Base-by-base conservation (phyloP, 257 asterid species). In the Fraxinus cuspidata region DNA sequence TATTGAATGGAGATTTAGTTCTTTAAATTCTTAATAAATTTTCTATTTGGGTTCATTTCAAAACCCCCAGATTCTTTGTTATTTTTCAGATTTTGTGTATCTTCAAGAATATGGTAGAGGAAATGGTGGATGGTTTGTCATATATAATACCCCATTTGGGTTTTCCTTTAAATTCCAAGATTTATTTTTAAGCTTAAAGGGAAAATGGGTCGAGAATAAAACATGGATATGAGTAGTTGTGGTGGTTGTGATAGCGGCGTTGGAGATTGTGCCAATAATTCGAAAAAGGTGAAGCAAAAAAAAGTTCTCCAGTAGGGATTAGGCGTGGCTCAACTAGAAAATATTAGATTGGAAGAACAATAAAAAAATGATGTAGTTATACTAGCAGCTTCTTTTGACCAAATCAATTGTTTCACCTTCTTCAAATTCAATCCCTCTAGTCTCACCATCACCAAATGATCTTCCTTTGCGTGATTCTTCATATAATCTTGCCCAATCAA, bases 321-420 rank as follows among this genome's bases (percentile, higher is more conserved):
- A 71, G 97, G 99, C 75, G 97, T 94, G 74, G 99, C 97, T 34
- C 99, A 92, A 84, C 92, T 94, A 49, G 99, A 94, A 74, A 94
- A 84, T 80, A 91, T 94, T 83, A 92, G 92, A 51, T 53, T 86
- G 10, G 99, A 92, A 76, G 96, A 91, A 77, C 94, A 92, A 77
- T 87, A 89, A 13, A 91, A 86, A 74, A 85, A 74, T 31, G 96
- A 88, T 32, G 88, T 84, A 28, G 78, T 79, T 75, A 74, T 85
- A 8, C 87, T 82, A 79, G 78, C 86, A 15, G 71, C 85, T n/a
- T 74, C 77, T 85, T 76, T 75, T 87, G 69, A 64, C 86, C 4
- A 71, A 76, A 0, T 84, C 84, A 16, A 78, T 83, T 74, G 75
- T 70, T 74, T 76, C 90, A 51, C 81, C 86, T n/a, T 78, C 84